These are phyloP conservation scores for Brassica balearica DNA, from an alignment of 441 rosid species.

Conservation along the genomic window DNA sequence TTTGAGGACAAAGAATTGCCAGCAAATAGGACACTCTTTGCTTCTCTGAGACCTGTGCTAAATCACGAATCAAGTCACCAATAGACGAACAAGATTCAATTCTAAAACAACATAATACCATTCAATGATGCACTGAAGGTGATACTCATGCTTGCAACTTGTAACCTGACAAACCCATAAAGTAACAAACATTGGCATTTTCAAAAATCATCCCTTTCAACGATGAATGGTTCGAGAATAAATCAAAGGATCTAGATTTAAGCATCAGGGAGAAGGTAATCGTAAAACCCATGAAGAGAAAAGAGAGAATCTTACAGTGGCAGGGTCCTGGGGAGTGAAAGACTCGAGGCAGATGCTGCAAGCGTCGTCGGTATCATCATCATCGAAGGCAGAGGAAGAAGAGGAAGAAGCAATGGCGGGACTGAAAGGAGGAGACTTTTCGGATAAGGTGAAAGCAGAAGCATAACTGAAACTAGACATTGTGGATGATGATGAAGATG, in stretches of 20 bases:
- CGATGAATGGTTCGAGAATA: neutral
- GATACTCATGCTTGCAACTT: slow-evolving; percentile 90
- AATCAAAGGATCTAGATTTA: slow-evolving; percentile 23
- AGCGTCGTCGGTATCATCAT: slow-evolving; percentile 57
- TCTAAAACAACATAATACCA: slow-evolving; percentile 45
- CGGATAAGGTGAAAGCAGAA: slow-evolving; percentile 37
- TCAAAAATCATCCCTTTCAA: neutral
- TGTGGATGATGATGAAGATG: neutral
- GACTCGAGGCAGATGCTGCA: slow-evolving; percentile 94
- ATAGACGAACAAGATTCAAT: neutral
- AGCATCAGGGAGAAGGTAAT: neutral
- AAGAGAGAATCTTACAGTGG: slow-evolving; percentile 54
- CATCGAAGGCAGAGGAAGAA: slow-evolving; percentile 43
- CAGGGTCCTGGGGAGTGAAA: slow-evolving; percentile 70
- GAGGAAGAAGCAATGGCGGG: slow-evolving; percentile 22
- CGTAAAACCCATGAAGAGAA: slow-evolving; percentile 11
- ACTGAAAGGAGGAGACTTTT: slow-evolving; percentile 2
- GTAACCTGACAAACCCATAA: slow-evolving; percentile 59
- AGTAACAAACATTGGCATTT: neutral
- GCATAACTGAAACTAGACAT: slow-evolving; percentile 49
- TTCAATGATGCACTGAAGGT: slow-evolving; percentile 91
- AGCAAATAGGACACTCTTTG: slow-evolving; percentile 92
- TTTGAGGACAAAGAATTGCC: slow-evolving; percentile 68
- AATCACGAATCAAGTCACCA: slow-evolving; percentile 16
- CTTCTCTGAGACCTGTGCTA: slow-evolving; percentile 85